A percentile compares a stretch with the other conserved stretches of the same genome.
These are phyloP conservation scores for Spirogloea muscicola DNA, from an alignment of 139 green algal genomes.

Conservation along the genomic window DNA sequence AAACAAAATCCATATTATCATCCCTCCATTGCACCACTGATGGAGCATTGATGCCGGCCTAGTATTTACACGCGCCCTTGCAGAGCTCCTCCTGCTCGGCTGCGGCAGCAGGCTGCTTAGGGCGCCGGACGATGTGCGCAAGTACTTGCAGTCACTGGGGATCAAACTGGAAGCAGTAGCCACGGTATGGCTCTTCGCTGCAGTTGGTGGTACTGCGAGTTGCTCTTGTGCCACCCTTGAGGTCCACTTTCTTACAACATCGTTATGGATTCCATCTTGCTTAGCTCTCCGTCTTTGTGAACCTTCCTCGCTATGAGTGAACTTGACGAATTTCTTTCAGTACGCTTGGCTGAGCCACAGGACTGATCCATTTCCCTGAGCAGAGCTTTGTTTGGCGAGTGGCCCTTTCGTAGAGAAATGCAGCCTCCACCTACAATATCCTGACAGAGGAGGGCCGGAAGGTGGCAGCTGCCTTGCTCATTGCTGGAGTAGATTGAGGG, in stretches of 20 bases:
- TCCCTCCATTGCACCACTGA: neutral
- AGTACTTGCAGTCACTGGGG: neutral
- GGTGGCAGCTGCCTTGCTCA: slow-evolving; percentile 12
- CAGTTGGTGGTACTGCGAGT: neutral
- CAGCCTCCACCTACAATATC: slow-evolving; percentile 5
- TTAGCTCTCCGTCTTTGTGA: neutral
- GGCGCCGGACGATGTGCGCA: neutral
- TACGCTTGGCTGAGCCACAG: neutral
- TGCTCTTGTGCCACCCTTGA: neutral
- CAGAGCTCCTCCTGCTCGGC: slow-evolving; percentile 10
- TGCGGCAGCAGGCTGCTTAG: neutral
- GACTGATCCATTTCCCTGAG: neutral
- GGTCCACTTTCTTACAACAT: neutral
- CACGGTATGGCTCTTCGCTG: neutral
- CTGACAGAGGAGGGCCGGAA: slow-evolving; percentile 5
- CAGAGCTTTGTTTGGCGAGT: neutral
- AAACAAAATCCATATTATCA: no score
- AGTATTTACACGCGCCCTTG: neutral
- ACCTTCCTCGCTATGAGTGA: neutral
- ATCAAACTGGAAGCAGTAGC: slow-evolving; percentile 5
- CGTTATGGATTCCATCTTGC: neutral
- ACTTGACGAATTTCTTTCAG: neutral
- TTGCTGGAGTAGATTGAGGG: no score
- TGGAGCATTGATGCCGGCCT: neutral
- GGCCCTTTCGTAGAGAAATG: slow-evolving; percentile 10